Base-by-base conservation (phyloP, 208 protist genomes). In the Trypanosoma conorhini region DNA sequence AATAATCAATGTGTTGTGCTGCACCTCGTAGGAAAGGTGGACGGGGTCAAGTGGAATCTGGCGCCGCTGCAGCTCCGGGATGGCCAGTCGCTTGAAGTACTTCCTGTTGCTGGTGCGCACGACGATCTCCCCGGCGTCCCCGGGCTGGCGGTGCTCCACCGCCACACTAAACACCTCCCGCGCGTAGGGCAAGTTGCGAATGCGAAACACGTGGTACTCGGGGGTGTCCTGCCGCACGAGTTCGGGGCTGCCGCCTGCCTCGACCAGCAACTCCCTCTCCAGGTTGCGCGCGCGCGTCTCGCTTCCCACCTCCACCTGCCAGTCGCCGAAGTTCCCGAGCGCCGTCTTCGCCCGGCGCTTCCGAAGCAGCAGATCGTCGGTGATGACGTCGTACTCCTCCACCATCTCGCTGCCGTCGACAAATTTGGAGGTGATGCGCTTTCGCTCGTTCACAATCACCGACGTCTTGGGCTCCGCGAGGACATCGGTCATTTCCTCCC, bases 21-120 rank as follows among this genome's bases (percentile, higher is more conserved):
- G 86, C 42, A 96, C 80, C n/a, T 91, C 85, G 68, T 81, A 98
- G 38, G 72, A 84, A 26, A 98, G 82, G 22, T 82, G 62, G 42
- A 78, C 22, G 0, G 70, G 38, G 22, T 95, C 87, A 13, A 98
- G 80, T 31, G 72, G 79, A 28, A 97, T 74, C 0, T 69, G 24
- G 1, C 76, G 72, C 8, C 92, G 84, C 54, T 83, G 67, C 63
- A 98, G 76, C 40, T 96, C 94, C n/a, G 83, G 81, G 31, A 98
- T 93, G 33, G 59, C 67, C 40, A 98, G 70, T 21, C 89, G 72
- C 80, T 98, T 98, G 66, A 94, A 98, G 60, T 98, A 98, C 79
- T 98, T 98, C 62, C 96, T 98, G 82, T 98, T 98, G n/a, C 75
- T 85, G 13, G 97, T 98, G 24, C 95, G 88, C 48, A 98, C 88